Percentiles rank a stretch among this genome's conserved stretches.
These are phyloP conservation scores for Laetiporus sulphureus DNA, from an alignment of 1,284 basidiomycete species.

Conservation along the genomic window DNA sequence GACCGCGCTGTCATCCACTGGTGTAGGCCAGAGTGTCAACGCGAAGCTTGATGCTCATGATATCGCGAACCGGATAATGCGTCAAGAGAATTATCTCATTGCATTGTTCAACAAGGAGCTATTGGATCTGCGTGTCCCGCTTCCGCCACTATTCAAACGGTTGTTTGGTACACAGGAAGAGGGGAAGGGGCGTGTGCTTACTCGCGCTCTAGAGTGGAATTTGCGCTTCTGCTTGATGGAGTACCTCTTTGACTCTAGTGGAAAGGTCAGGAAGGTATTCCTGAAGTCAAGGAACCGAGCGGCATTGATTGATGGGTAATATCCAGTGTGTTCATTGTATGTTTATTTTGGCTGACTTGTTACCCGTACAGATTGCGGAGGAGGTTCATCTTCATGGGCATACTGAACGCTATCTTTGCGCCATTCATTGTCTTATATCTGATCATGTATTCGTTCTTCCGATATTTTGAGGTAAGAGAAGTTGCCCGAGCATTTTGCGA, in stretches of 20 bases:
- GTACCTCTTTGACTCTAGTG: conserved; percentile 85
- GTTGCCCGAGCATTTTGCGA: neutral
- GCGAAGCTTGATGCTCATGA: conserved; percentile 96
- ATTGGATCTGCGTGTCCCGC: conserved; percentile 80
- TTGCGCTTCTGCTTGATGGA: conserved; percentile 91
- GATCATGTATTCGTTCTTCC: conserved; percentile 97
- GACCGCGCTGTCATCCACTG: conserved; percentile 74
- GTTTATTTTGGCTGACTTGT: too few relatives aligned
- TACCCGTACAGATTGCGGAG: conserved; percentile 73
- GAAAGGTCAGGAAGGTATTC: conserved; percentile 87
- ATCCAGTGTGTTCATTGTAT: conserved; percentile 37
- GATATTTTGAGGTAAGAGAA: conserved; percentile 84
- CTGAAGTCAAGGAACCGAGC: conserved; percentile 77
- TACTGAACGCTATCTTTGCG: conserved; percentile 90
- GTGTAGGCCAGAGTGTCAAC: conserved; percentile 42
- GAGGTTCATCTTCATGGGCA: conserved; percentile 93
- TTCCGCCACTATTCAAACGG: conserved; percentile 51
- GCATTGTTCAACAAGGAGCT: conserved; percentile 97
- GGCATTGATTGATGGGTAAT: conserved; percentile 81
- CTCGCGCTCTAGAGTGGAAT: conserved; percentile 94
- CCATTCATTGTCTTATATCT: conserved; percentile 98
- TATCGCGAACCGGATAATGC: conserved; percentile 92
- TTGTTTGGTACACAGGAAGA: conserved; percentile 43
- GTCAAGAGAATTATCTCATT: conserved; percentile 97
- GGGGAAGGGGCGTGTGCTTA: conserved; percentile 71